These are phyloP conservation scores for Brettanomyces naardenensis DNA, from an alignment of 805 yeast species.

Conservation along the genomic window DNA sequence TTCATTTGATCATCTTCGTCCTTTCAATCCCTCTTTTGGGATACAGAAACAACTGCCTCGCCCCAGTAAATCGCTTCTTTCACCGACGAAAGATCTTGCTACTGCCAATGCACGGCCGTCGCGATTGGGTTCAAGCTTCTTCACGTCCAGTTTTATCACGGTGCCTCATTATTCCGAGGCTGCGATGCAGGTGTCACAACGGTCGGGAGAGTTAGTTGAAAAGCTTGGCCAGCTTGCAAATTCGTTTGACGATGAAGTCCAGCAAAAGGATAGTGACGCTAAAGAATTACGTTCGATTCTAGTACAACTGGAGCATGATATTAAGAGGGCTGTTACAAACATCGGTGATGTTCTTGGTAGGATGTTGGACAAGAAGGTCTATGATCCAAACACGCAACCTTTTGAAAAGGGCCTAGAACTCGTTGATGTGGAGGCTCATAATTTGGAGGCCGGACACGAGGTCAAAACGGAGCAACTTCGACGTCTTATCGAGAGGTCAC, in stretches of 20 bases:
- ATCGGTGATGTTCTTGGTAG: slow-evolving; percentile 27
- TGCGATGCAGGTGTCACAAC: slow-evolving; percentile 45
- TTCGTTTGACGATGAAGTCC: slow-evolving; percentile 49
- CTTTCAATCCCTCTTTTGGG: not conserved
- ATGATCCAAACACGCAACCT: not conserved
- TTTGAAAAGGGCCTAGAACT: slow-evolving; percentile 12
- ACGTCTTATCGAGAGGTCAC: slow-evolving; percentile 31
- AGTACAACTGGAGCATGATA: slow-evolving; percentile 25
- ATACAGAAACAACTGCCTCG: not conserved
- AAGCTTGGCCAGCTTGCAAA: slow-evolving; percentile 38
- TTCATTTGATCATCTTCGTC: not conserved
- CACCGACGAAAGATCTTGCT: not conserved
- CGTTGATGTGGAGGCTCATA: slow-evolving; percentile 11
- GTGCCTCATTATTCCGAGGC: slow-evolving; percentile 43
- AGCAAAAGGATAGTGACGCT: slow-evolving; percentile 30
- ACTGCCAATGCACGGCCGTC: not conserved
- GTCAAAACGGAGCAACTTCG: slow-evolving; percentile 14
- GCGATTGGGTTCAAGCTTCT: not conserved
- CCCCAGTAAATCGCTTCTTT: not conserved
- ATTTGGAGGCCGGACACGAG: slow-evolving; percentile 10
- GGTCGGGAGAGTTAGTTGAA: slow-evolving; percentile 40
- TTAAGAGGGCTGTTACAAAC: slow-evolving; percentile 22
- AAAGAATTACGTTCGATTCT: slow-evolving; percentile 22
- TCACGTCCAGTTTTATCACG: slow-evolving; percentile 6
- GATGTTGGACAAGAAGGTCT: slow-evolving; percentile 3